phyloP scores from a whole-genome alignment of 257 asterid genomes.

The Capsicum chinense region DNA sequence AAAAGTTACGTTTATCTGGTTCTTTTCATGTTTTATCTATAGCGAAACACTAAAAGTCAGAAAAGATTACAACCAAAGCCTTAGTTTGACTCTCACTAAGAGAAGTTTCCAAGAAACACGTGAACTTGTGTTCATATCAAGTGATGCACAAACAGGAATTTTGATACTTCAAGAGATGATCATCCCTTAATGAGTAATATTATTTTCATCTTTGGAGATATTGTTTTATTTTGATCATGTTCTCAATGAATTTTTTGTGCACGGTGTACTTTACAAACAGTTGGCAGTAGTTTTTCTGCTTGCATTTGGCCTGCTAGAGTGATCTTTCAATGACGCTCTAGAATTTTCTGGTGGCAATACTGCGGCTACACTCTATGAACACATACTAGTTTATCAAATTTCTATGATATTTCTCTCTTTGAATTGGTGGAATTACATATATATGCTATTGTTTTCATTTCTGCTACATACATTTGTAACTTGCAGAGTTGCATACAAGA shows the following conservation, averaged over 20 bases:
- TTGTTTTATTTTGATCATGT: neutral
- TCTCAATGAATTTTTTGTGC: neutral
- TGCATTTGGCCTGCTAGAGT: neutral
- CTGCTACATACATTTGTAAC: neutral
- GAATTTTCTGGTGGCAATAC: neutral
- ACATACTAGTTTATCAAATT: neutral
- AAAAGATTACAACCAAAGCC: slow-evolving; percentile 11
- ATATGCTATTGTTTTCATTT: neutral
- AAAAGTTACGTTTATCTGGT: neutral
- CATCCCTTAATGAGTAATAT: neutral
- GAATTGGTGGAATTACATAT: neutral
- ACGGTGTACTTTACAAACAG: neutral
- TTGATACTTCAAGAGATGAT: slow-evolving; percentile 5
- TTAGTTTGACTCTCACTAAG: neutral
- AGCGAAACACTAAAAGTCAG: neutral
- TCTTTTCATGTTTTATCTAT: slow-evolving; percentile 8
- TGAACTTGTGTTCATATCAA: neutral
- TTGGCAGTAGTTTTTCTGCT: slow-evolving; percentile 5
- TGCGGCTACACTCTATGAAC: neutral
- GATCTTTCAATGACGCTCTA: neutral
- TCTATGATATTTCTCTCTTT: neutral
- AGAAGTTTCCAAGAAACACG: neutral
- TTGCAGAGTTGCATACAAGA: neutral
- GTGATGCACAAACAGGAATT: slow-evolving; percentile 12
- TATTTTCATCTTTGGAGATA: neutral